phyloP scores from a whole-genome alignment of 306 rosid genomes.

The Prinsepia uniflora region DNA sequence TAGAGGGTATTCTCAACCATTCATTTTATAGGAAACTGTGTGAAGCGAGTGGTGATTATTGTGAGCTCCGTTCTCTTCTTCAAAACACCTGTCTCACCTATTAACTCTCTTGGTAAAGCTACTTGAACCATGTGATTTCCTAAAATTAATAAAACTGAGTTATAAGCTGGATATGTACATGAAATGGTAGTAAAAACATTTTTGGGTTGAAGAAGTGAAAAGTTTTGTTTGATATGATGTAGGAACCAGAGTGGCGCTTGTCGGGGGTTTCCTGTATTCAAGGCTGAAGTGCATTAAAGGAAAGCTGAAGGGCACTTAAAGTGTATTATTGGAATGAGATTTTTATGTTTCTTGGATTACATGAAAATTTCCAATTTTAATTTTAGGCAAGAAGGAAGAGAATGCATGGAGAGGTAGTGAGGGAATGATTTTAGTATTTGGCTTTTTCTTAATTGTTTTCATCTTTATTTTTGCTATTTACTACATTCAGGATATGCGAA shows the following conservation, averaged over 20 bases:
- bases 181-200: not conserved
- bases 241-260: conserved; percentile 90
- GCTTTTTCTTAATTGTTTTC: not conserved
- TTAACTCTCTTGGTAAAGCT: conserved; percentile 73
- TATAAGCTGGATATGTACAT: not conserved
- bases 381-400: conserved; percentile 25
- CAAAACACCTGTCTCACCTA: conserved; percentile 72
- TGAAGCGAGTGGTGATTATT: conserved; percentile 91
- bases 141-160: not conserved
- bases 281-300: conserved; percentile 77
- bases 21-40: conserved; percentile 86
- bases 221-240: conserved; percentile 16
- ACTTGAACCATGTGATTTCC: conserved; percentile 7
- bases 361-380: conserved; percentile 25
- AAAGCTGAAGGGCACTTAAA: conserved; percentile 69
- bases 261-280: conserved; percentile 90
- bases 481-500: no score
- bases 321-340: conserved; percentile 9
- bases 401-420: no score
- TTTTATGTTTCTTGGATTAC: conserved; percentile 29
- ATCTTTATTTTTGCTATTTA: not conserved
- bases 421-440: not conserved
- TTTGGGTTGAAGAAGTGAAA: not conserved
- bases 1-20: conserved; percentile 91
- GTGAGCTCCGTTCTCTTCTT: conserved; percentile 94